A percentile compares a stretch with the other conserved stretches of the same genome.
Evolutionary conservation across 495 filamentous ascomycete species (phyloP).

Genomic region (Penicillium desertorum): DNA sequence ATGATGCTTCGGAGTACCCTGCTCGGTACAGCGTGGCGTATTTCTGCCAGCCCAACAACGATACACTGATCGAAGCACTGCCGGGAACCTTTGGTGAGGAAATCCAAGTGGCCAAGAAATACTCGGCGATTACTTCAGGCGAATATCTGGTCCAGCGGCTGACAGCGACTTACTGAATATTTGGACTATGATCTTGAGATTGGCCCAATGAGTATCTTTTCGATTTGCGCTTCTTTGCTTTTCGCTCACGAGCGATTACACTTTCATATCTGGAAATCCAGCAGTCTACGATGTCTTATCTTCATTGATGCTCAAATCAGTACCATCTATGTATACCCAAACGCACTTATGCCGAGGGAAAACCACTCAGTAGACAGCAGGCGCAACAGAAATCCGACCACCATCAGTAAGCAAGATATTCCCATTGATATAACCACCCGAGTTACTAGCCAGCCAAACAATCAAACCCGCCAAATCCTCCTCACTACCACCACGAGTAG

Average conservation of each 20-base stretch:
- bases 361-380: constrained; percentile 43
- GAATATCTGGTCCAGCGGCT: constrained; percentile 82
- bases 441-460: constrained; percentile 61
- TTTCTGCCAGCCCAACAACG: constrained; percentile 91
- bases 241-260: background rate
- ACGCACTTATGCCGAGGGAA: background rate
- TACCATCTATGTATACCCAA: constrained; percentile 3
- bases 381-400: constrained; percentile 51
- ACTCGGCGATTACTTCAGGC: constrained; percentile 72
- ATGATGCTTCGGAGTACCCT: constrained; percentile 34
- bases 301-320: background rate
- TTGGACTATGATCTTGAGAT: background rate
- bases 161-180: constrained; percentile 61
- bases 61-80: constrained; percentile 76
- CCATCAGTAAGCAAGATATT: constrained; percentile 59
- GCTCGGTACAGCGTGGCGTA: constrained; percentile 60
- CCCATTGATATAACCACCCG: constrained; percentile 62
- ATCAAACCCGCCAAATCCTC: constrained; percentile 65
- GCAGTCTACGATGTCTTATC: background rate
- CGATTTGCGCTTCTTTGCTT: background rate
- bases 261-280: background rate
- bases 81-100: constrained; percentile 77
- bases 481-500: constrained; percentile 51
- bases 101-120: constrained; percentile 66
- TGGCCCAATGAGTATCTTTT: background rate